A percentile compares a stretch with the other conserved stretches of the same genome.
Conservation (phyloP, 305 asterid species). For the Fraxinus greggii region DNA sequence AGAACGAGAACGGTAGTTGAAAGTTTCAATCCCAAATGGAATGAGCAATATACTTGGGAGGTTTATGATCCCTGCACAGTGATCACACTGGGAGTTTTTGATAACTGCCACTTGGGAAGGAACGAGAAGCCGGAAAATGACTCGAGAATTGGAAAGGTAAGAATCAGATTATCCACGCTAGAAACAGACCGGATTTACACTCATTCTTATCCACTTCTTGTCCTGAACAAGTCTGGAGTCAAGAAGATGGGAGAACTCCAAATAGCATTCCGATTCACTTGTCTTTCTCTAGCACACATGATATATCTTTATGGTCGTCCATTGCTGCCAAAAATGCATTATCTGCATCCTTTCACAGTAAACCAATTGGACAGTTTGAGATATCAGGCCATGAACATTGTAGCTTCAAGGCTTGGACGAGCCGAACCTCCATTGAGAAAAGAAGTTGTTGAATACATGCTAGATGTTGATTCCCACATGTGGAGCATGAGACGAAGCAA, state of each 20-base stretch:
- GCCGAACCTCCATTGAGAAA: constrained; percentile 62
- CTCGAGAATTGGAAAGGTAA: constrained; percentile 51
- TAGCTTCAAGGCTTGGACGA: constrained; percentile 46
- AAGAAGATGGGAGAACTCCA: constrained; percentile 66
- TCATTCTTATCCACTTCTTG: constrained; percentile 52
- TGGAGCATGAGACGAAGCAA: constrained; percentile 76
- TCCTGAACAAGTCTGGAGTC: constrained; percentile 49
- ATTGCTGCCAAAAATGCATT: constrained; percentile 61
- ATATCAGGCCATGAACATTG: constrained; percentile 56
- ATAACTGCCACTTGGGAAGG: constrained; percentile 43
- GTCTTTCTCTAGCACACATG: constrained; percentile 42
- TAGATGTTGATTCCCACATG: constrained; percentile 59
- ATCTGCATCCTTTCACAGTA: constrained; percentile 56
- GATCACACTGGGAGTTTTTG: constrained; percentile 47
- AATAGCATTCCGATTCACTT: constrained; percentile 50
- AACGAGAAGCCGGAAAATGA: constrained; percentile 33
- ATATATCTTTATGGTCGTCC: constrained; percentile 45
- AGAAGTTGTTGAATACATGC: constrained; percentile 63
- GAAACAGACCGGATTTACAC: constrained; percentile 54
- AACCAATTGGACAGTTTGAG: constrained; percentile 54
- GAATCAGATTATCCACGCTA: constrained; percentile 52
- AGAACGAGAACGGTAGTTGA: constrained; percentile 44
- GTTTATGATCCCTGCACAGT: constrained; percentile 56
- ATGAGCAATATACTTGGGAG: constrained; percentile 60
- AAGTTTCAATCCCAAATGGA: constrained; percentile 45